A percentile compares a stretch with the other conserved stretches of the same genome.
phyloP scores from a whole-genome alignment of 2,329 filamentous ascomycete species.

The Neurospora sp. region DNA sequence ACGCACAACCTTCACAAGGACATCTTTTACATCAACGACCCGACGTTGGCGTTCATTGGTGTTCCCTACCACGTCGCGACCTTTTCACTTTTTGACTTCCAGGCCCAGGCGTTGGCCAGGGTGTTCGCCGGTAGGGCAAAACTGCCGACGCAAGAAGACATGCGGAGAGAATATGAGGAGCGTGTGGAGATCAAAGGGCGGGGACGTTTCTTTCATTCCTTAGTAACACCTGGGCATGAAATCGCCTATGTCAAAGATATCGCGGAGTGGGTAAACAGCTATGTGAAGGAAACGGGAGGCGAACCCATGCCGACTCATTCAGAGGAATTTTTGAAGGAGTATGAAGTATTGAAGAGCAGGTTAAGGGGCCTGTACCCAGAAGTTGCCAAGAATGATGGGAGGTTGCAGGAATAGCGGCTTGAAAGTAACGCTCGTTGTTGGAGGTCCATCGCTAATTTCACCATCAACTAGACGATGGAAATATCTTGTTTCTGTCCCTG shows the following conservation, averaged over 20 bases:
- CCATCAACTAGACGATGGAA: neutral
- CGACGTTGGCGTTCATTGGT: constrained; percentile 52
- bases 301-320: constrained; percentile 23
- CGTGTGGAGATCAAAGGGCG: constrained; percentile 22
- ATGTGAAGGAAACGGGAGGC: constrained; percentile 16
- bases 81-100: constrained; percentile 61
- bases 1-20: constrained; percentile 60
- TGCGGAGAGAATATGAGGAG: constrained; percentile 24
- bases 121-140: constrained; percentile 40
- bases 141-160: constrained; percentile 34
- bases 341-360: constrained; percentile 14
- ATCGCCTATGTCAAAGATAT: constrained; percentile 17
- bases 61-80: constrained; percentile 57
- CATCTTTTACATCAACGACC: constrained; percentile 61
- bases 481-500: neutral
- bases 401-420: neutral
- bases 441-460: neutral
- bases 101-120: constrained; percentile 50
- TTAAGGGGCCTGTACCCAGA: neutral
- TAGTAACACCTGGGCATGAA: constrained; percentile 17
- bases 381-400: neutral
- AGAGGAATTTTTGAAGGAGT: constrained; percentile 21
- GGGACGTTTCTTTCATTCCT: constrained; percentile 28
- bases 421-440: neutral
- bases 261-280: constrained; percentile 17